Evolutionary conservation across 306 rosid genomes (phyloP).

Genomic region (Alnus rubra): DNA sequence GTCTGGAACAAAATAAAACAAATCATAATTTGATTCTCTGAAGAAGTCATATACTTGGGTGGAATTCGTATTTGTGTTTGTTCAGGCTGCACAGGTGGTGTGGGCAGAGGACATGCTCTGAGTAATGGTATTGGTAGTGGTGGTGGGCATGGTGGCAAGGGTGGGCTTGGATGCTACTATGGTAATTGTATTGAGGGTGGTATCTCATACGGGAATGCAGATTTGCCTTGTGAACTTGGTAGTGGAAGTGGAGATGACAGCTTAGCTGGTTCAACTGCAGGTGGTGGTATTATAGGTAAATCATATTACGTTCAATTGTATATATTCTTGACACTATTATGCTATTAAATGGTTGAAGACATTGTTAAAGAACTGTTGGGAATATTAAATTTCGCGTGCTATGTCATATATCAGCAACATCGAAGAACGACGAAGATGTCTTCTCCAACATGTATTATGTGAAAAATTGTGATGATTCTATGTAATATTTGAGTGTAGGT

Average conservation of each 20-base stretch:
- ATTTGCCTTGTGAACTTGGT: slow-evolving; percentile 96
- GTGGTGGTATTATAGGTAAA: slow-evolving; percentile 95
- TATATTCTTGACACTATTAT: slow-evolving; percentile 7
- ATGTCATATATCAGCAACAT: not conserved
- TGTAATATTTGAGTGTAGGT: not conserved
- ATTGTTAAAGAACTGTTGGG: not conserved
- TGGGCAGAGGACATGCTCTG: slow-evolving; percentile 66
- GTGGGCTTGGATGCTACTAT: slow-evolving; percentile 69
- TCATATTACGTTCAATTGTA: slow-evolving; percentile 28
- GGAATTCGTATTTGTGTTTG: slow-evolving; percentile 18
- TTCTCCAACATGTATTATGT: not conserved
- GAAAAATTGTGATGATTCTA: not conserved
- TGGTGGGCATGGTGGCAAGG: slow-evolving; percentile 97
- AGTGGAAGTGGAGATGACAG: slow-evolving; percentile 90
- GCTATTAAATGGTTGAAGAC: slow-evolving; percentile 1
- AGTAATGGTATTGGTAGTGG: slow-evolving; percentile 84
- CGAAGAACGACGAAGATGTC: not conserved
- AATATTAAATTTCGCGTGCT: not conserved
- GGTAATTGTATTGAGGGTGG: slow-evolving; percentile 69
- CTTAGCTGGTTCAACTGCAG: slow-evolving; percentile 62
- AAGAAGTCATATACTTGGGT: not conserved
- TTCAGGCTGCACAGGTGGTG: slow-evolving; percentile 88
- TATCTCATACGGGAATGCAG: slow-evolving; percentile 69
- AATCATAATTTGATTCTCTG: slow-evolving; percentile 2
- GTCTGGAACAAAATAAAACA: not conserved